Evolutionary conservation across 257 asterid species (phyloP), one percentile per base, ranked within the genome.

Genomic region (Solanum corneliomulleri): DNA sequence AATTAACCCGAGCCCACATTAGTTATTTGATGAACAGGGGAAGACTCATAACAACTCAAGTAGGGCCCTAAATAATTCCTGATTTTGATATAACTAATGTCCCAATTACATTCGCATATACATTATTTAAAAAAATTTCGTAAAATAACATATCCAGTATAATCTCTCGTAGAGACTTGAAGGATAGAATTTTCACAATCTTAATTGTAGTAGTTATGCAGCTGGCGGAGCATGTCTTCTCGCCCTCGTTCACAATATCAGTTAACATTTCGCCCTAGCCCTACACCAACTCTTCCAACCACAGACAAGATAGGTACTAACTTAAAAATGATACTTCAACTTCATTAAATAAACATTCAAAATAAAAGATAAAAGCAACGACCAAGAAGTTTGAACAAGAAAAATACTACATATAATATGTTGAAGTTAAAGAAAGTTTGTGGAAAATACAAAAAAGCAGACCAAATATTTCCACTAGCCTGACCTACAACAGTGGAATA

Each of bases 81-180:
- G 27, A 20, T 72, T 72, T 72, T 72, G 29, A 20, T 35, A 37
- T 35, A 18, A 72, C 29, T 9, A 72, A n/a, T 3, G 44, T 45
- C 27, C 16, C 78, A 71, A 70, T 18, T 71, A 18, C n/a, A 20
- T 37, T 35, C 23, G 9, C 80, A 18, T 72, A 72, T 4, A 35
- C 29, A 20, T 23, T 13, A 60, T 60, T 15, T 14, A 21, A 23
- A 21, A 60, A 20, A 9, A 9, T 2, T 72, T 0, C 0, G 33
- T 2, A 60, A 21, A 14, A 23, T 1, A 60, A 60, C 1, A 60
- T 23, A 60, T 1, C 1, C 15, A 21, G 2, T 60, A n/a, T 23
- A 11, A 21, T 60, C 3, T 21, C 7, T 9, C 14, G 11, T 21
- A 0, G 1, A 5, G 0, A 3, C 23, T 3, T 9, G 14, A 21